Conservation (phyloP, 208 protist genomes). For the Phytomonas sp. region DNA sequence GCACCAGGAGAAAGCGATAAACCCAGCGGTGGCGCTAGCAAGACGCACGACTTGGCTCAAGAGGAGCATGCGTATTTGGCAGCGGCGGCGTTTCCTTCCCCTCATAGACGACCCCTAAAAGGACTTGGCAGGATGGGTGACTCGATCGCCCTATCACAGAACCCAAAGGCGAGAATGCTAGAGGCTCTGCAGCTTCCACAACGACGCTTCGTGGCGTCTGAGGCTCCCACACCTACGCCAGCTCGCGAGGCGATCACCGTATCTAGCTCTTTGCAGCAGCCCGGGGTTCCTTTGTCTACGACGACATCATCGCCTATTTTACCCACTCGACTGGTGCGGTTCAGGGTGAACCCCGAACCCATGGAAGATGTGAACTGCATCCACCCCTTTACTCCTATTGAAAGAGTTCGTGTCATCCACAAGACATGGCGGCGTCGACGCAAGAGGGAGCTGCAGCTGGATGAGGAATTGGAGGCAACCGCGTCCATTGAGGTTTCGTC, state of each 20-base stretch:
- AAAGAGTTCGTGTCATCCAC: neutral
- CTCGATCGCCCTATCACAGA: neutral
- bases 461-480: slow-evolving; percentile 8
- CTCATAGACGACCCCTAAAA: neutral
- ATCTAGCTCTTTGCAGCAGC: neutral
- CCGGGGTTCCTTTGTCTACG: neutral
- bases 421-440: slow-evolving; percentile 2
- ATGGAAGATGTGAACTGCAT: neutral
- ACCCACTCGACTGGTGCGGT: neutral
- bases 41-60: neutral
- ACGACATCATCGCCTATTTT: neutral
- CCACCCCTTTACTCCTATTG: neutral
- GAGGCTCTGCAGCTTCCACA: neutral
- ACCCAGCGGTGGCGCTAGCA: neutral
- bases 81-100: neutral
- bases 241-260: neutral
- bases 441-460: slow-evolving; percentile 5
- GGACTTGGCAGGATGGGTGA: neutral
- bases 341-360: neutral
- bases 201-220: neutral
- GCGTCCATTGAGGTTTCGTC: slow-evolving; percentile 10
- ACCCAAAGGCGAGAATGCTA: neutral
- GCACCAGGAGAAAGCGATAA: neutral
- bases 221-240: neutral
- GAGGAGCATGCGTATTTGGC: neutral